These are phyloP conservation scores for Penicillium taxi DNA, from an alignment of 495 filamentous ascomycete genomes.

Conservation along the genomic window DNA sequence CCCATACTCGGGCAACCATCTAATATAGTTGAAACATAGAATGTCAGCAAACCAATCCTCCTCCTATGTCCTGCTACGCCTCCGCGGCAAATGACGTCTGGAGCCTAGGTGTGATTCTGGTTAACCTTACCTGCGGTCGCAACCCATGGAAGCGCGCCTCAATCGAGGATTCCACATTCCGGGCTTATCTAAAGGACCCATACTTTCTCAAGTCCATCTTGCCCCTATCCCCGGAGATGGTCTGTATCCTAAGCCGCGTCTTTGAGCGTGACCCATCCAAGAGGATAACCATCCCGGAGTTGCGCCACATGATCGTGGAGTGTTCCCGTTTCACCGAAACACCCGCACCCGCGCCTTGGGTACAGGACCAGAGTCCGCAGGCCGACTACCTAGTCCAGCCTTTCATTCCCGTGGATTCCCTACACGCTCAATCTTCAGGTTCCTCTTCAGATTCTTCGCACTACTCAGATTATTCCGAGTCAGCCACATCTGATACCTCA, in stretches of 20 bases:
- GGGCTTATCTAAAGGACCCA: constrained; percentile 77
- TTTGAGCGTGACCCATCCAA: constrained; percentile 85
- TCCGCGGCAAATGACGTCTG: constrained; percentile 96
- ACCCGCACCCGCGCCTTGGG: constrained; percentile 24
- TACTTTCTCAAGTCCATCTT: constrained; percentile 90
- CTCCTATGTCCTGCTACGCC: constrained; percentile 72
- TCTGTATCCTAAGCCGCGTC: constrained; percentile 77
- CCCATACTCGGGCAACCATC: constrained; percentile 8
- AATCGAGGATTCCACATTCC: constrained; percentile 88
- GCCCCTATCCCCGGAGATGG: constrained; percentile 82
- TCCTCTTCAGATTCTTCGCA: constrained; percentile 36
- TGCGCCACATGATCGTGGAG: constrained; percentile 64
- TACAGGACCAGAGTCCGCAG: constrained; percentile 18
- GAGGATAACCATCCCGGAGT: constrained; percentile 76
- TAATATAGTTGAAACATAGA: constrained; percentile 49
- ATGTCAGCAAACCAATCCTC: constrained; percentile 81
- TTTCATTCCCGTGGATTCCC: constrained; percentile 25
- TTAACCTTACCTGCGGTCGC: constrained; percentile 95
- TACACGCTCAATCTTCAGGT: constrained; percentile 33
- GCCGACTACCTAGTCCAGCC: constrained; percentile 25
- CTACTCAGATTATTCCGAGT: constrained; percentile 36
- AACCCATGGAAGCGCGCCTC: constrained; percentile 98
- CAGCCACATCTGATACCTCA: constrained; percentile 35
- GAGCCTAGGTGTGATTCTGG: constrained; percentile 93
- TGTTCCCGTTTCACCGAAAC: constrained; percentile 67